Percentiles rank a stretch among this genome's conserved stretches.
phyloP scores from a whole-genome alignment of 805 yeast genomes.

The Dipodascopsis uninucleata region DNA sequence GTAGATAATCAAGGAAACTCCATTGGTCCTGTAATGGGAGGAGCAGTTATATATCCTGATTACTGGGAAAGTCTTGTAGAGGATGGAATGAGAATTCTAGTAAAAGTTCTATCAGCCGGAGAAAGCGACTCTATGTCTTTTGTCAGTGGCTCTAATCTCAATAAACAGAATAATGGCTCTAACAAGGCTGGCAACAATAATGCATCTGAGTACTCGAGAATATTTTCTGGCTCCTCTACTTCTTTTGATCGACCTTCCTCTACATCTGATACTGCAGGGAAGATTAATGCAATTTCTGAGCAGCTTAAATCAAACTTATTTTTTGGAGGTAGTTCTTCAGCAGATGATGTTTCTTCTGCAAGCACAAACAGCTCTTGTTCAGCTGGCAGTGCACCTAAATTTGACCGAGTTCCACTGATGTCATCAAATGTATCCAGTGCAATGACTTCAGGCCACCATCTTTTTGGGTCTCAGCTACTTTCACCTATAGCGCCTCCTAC shows the following conservation, averaged over 20 bases:
- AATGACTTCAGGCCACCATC: no score
- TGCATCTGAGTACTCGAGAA: background rate
- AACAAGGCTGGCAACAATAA: background rate
- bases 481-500: conserved; percentile 9
- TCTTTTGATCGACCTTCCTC: no score
- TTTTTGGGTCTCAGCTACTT: background rate
- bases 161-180: background rate
- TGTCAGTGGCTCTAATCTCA: background rate
- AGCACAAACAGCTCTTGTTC: no score
- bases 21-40: conserved; percentile 18
- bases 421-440: no score
- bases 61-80: conserved; percentile 27
- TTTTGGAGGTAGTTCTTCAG: background rate
- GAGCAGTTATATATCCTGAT: conserved; percentile 26
- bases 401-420: no score
- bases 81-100: conserved; percentile 23
- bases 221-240: no score
- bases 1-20: conserved; percentile 22
- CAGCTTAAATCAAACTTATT: background rate
- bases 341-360: no score
- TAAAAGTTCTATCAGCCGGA: conserved; percentile 16
- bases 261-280: no score
- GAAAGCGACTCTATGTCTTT: background rate
- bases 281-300: background rate
- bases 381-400: no score